Evolutionary conservation across 148 eudicot genomes (phyloP).

Genomic region (Fagopyrum tataricum): DNA sequence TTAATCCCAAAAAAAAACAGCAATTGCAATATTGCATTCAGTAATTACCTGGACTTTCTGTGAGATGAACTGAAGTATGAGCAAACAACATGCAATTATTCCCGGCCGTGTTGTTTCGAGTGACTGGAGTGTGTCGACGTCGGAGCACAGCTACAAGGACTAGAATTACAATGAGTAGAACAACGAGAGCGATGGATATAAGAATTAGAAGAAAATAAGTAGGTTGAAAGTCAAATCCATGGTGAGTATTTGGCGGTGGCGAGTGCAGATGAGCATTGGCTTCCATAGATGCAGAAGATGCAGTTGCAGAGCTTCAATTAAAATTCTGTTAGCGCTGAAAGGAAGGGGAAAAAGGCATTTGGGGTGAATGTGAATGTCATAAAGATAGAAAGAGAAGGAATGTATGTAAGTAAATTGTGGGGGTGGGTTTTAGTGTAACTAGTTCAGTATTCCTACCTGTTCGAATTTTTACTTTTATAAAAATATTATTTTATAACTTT

Average conservation of each 20-base stretch:
- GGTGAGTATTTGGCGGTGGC: neutral
- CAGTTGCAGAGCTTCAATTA: neutral
- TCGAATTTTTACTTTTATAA: too few relatives aligned
- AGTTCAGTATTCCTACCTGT: too few relatives aligned
- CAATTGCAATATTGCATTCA: neutral
- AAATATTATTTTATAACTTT: too few relatives aligned
- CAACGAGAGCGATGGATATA: slow-evolving; percentile 43
- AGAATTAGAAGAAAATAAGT: slow-evolving; percentile 43
- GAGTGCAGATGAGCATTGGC: slow-evolving; percentile 1
- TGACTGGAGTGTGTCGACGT: slow-evolving; percentile 29
- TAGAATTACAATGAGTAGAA: slow-evolving; percentile 40
- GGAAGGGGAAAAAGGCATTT: neutral
- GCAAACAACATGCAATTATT: slow-evolving; percentile 21
- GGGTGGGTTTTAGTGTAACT: too few relatives aligned
- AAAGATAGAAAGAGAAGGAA: neutral
- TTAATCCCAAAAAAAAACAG: neutral
- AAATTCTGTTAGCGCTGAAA: neutral
- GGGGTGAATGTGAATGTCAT: neutral
- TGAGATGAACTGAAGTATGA: slow-evolving; percentile 22
- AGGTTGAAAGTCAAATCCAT: neutral
- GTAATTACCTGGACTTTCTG: slow-evolving; percentile 36
- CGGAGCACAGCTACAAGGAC: slow-evolving; percentile 43
- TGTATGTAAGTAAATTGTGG: neutral
- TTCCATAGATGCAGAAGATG: slow-evolving; percentile 8
- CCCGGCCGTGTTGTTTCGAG: slow-evolving; percentile 14